Conservation (phyloP, 2,329 filamentous ascomycete genomes). For the Colletotrichum simmondsii region DNA sequence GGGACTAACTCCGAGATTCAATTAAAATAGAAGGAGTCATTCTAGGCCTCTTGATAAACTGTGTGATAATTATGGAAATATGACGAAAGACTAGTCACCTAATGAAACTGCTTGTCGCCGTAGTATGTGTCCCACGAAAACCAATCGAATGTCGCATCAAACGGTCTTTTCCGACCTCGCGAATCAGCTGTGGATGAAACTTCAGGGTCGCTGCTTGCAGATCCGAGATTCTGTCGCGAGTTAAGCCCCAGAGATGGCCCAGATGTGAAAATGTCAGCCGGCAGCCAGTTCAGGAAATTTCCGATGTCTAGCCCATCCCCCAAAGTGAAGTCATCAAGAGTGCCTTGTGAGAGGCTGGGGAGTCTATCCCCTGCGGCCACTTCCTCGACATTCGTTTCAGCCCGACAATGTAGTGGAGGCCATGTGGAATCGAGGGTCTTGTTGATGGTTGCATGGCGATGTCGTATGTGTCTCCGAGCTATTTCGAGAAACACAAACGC, state of each 20-base stretch:
- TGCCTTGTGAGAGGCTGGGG: no score
- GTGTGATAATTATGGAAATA: no score
- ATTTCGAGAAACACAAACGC: conserved; percentile 11
- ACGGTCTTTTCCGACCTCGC: neutral
- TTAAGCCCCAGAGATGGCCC: neutral
- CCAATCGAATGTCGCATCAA: conserved; percentile 19
- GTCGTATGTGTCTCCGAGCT: neutral
- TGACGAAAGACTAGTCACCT: no score
- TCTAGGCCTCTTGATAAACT: no score
- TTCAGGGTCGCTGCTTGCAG: no score
- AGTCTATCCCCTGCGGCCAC: neutral
- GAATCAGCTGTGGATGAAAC: neutral
- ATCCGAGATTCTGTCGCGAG: neutral
- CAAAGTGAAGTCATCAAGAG: neutral
- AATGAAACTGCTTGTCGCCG: no score
- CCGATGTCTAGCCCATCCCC: neutral
- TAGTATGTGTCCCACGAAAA: conserved; percentile 23
- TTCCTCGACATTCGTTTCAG: neutral
- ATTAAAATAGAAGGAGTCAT: no score
- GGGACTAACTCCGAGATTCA: no score
- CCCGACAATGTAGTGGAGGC: neutral
- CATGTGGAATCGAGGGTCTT: neutral
- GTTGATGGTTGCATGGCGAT: neutral
- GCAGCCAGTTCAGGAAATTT: conserved; percentile 13
- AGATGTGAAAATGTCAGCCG: neutral